Evolutionary conservation across 2,329 filamentous ascomycete species (phyloP), one percentile per base, ranked within the genome.

Genomic region (Esteya vermicola): DNA sequence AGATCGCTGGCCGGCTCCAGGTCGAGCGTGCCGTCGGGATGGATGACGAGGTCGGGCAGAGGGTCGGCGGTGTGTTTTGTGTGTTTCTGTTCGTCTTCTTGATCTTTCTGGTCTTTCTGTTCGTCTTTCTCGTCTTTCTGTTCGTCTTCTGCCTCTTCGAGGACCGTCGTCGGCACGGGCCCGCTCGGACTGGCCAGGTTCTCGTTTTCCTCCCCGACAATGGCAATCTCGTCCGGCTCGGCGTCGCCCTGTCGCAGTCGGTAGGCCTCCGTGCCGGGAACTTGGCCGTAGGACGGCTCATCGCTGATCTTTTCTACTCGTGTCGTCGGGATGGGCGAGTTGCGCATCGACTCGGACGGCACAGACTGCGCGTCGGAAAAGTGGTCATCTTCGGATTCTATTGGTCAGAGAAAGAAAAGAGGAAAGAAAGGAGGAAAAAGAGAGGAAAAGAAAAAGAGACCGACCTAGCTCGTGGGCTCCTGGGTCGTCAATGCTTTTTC

Each of bases 301-400:
- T 72, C 62, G 51, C 73, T 68, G 43, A 76, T 62, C 57, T 67
- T 72, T 52, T 78, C 72, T 26, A 77, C 65, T 40, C 71, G 59
- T 20, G 70, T 75, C 45, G 62, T 67, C n/a, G 72, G 75, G 40
- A 76, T 67, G 18, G 72, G 69, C 13, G 70, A 70, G 45, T 53
- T 57, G 31, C 56, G 41, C 22, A 58, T 9, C 59, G 62, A 53
- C 57, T 70, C 48, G 50, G 57, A 43, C 53, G 62, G 41, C 20
- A 57, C 67, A 26, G 74, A 77, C 40, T 71, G 71, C 26, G 77
- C 76, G 54, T 81, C 77, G 38, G 72, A 79, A 56, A 78, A 81
- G 58, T 81, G 77, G 48, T 81, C 77, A 34, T 81, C 77, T 46
- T 80, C 77, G 36, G 75, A 64, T 44, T 70, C 70, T 59, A 55